Conservation (phyloP, 2,329 filamentous ascomycete species). For the Pseudogymnoascus sp. region DNA sequence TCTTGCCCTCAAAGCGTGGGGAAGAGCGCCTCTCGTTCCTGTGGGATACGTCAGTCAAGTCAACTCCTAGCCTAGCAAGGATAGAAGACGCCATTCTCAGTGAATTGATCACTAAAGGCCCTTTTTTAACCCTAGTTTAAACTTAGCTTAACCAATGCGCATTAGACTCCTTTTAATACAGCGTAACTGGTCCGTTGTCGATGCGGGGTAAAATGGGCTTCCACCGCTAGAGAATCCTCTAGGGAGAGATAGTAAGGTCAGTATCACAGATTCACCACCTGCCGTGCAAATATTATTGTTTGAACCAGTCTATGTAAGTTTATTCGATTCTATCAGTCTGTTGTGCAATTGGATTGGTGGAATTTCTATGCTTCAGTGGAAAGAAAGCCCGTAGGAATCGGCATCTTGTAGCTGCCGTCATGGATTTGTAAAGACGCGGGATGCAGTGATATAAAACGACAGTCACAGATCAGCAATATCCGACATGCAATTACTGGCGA, state of each 20-base stretch:
- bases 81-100: neutral
- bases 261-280: neutral
- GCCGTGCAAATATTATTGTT: neutral
- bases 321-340: neutral
- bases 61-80: neutral
- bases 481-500: neutral
- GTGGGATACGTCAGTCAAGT: neutral
- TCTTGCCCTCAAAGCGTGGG: neutral
- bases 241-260: neutral
- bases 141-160: neutral
- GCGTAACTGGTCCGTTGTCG: neutral
- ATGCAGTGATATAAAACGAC: neutral
- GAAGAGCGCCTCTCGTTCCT: neutral
- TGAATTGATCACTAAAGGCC: neutral
- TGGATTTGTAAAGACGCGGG: neutral
- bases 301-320: neutral
- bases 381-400: neutral
- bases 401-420: neutral
- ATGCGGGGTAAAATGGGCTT: neutral
- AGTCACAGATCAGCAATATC: neutral
- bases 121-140: neutral
- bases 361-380: neutral
- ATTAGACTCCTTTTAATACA: neutral
- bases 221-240: too few relatives aligned
- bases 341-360: neutral